phyloP scores from a whole-genome alignment of 306 rosid species.

The Morella rubra region DNA sequence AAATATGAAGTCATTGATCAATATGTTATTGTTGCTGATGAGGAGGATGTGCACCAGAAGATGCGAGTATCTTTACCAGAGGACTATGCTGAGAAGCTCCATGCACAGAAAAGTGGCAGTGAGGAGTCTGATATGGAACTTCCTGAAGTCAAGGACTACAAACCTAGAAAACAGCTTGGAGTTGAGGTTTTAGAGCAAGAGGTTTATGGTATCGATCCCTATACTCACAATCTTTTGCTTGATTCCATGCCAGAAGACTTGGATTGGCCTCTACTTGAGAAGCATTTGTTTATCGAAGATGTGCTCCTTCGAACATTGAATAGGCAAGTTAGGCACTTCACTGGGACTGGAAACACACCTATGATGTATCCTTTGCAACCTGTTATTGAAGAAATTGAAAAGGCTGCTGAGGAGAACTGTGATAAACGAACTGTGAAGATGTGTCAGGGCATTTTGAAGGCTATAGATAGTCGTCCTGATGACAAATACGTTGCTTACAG shows the following conservation, averaged over 20 bases:
- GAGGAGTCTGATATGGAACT: slow-evolving; percentile 99
- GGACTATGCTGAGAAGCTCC: slow-evolving; percentile 87
- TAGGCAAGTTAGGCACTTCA: slow-evolving; percentile 72
- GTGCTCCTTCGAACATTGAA: slow-evolving; percentile 78
- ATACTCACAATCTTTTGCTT: slow-evolving; percentile 94
- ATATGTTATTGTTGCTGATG: slow-evolving; percentile 80
- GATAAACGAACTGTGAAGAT: slow-evolving; percentile 59
- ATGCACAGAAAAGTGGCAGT: slow-evolving; percentile 84
- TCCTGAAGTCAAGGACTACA: slow-evolving; percentile 95
- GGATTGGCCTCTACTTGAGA: slow-evolving; percentile 78
- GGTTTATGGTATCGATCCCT: slow-evolving; percentile 98
- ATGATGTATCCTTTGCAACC: slow-evolving; percentile 77
- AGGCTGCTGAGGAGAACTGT: slow-evolving; percentile 56
- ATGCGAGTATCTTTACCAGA: slow-evolving; percentile 95
- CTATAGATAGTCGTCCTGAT: slow-evolving; percentile 75
- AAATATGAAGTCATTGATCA: slow-evolving; percentile 90
- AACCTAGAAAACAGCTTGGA: slow-evolving; percentile 93
- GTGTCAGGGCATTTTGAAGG: slow-evolving; percentile 79
- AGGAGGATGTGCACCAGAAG: slow-evolving; percentile 86
- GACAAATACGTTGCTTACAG: slow-evolving; percentile 96
- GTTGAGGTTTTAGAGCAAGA: slow-evolving; percentile 93
- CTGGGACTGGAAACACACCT: slow-evolving; percentile 86
- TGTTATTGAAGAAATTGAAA: slow-evolving; percentile 75
- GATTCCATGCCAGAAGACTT: slow-evolving; percentile 90
- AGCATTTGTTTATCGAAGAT: slow-evolving; percentile 88